Evolutionary conservation across 1,139 yeast species (phyloP).

Genomic region (Magnusiomyces sp.): DNA sequence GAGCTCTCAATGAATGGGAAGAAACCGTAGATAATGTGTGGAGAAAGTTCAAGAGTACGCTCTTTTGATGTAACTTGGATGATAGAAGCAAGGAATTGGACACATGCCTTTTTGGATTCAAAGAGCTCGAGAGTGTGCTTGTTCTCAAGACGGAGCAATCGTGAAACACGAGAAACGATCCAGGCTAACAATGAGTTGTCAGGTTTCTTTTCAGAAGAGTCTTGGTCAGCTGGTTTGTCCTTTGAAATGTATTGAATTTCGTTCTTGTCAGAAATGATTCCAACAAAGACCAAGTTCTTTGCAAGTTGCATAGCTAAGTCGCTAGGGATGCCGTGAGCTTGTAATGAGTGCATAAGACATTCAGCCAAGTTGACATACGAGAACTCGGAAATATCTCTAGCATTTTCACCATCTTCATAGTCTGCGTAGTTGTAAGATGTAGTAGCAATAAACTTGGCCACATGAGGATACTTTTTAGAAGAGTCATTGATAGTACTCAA

Average conservation of each 20-base stretch:
- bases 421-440: background rate
- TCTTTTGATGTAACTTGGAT: conserved; percentile 20
- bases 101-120: conserved; percentile 56
- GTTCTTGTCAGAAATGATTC: conserved; percentile 53
- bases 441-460: conserved; percentile 25
- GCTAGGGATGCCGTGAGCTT: conserved; percentile 66
- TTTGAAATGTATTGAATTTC: conserved; percentile 20
- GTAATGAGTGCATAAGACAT: conserved; percentile 64
- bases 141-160: conserved; percentile 42
- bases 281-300: conserved; percentile 56
- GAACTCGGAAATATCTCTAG: background rate
- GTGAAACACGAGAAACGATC: conserved; percentile 52
- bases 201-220: conserved; percentile 15
- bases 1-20: conserved; percentile 20
- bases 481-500: conserved; percentile 32
- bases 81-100: conserved; percentile 31
- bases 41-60: conserved; percentile 1
- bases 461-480: conserved; percentile 13
- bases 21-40: conserved; percentile 5
- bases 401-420: background rate
- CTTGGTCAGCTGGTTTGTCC: conserved; percentile 16
- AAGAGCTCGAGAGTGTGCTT: conserved; percentile 6
- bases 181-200: conserved; percentile 46
- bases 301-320: conserved; percentile 58
- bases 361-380: conserved; percentile 1